Evolutionary conservation across 2,329 filamentous ascomycete species (phyloP).

Genomic region (Fusarium musae): DNA sequence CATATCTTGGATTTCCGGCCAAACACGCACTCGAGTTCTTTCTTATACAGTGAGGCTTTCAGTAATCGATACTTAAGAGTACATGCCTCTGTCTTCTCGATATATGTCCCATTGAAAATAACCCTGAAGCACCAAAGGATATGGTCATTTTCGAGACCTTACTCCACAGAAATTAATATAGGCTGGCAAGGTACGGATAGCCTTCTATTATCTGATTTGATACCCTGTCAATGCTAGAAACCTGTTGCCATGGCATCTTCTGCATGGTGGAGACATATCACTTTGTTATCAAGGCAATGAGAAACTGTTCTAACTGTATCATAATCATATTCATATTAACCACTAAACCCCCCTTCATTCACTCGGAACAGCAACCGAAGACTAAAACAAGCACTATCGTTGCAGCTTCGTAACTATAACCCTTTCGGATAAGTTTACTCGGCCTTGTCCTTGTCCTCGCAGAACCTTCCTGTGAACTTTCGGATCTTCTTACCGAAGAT

Average conservation of each 20-base stretch:
- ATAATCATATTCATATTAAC: background rate
- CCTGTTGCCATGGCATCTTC: background rate
- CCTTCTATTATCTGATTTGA: fast-evolving
- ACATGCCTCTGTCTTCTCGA: background rate
- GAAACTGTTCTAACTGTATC: background rate
- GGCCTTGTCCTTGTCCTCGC: constrained; percentile 15
- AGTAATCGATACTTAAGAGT: background rate
- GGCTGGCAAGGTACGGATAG: too few species aligned
- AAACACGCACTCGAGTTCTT: fast-evolving
- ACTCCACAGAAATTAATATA: too few species aligned
- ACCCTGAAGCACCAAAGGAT: too few species aligned
- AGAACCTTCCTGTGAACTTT: background rate
- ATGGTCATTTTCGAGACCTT: background rate
- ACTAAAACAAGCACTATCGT: too few species aligned
- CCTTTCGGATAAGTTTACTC: background rate
- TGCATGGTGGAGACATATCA: background rate
- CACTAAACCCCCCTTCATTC: background rate
- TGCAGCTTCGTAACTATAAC: fast-evolving
- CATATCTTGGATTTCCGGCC: background rate
- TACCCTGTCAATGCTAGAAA: too few species aligned
- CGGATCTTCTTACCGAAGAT: constrained; percentile 22
- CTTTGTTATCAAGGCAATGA: background rate
- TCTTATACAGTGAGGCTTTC: fast-evolving
- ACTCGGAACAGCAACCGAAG: fast-evolving
- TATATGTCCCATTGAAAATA: too few species aligned